A percentile compares a stretch with the other conserved stretches of the same genome.
Evolutionary conservation across 106 monocot species (phyloP).

Genomic region (Apostasia ramifera): DNA sequence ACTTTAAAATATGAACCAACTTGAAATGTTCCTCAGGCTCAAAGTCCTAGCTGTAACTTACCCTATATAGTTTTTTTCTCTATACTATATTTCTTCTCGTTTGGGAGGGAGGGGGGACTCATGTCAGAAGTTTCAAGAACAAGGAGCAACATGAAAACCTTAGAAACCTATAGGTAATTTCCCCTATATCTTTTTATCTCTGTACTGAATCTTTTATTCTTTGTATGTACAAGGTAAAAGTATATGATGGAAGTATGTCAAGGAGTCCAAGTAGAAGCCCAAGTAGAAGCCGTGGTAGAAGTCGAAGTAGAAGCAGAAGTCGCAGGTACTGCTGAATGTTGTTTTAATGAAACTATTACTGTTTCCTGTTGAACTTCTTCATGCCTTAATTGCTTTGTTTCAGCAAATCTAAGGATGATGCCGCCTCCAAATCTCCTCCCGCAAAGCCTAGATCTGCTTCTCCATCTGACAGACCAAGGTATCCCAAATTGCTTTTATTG

Average conservation of each 20-base stretch:
- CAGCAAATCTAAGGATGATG: neutral
- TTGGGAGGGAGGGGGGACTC: too few species aligned
- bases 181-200: too few species aligned
- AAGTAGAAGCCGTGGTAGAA: conserved; percentile 27
- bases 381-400: neutral
- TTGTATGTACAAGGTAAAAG: conserved; percentile 18
- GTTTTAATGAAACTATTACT: neutral
- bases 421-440: conserved; percentile 17
- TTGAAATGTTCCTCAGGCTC: too few species aligned
- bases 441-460: conserved; percentile 24
- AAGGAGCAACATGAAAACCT: too few species aligned
- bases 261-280: conserved; percentile 21
- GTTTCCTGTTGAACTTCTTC: neutral
- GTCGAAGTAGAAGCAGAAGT: conserved; percentile 18
- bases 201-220: neutral
- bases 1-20: too few species aligned
- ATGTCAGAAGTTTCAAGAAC: too few species aligned
- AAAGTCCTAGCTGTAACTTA: too few species aligned
- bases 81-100: too few species aligned
- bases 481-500: neutral
- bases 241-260: conserved; percentile 26
- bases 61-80: too few species aligned
- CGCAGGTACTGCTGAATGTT: conserved; percentile 15
- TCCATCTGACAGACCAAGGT: conserved; percentile 20
- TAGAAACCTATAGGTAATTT: too few species aligned